A percentile compares a stretch with the other conserved stretches of the same genome.
Conservation (phyloP, 2,329 filamentous ascomycete species). For the Ceratocystiopsis sp. region DNA sequence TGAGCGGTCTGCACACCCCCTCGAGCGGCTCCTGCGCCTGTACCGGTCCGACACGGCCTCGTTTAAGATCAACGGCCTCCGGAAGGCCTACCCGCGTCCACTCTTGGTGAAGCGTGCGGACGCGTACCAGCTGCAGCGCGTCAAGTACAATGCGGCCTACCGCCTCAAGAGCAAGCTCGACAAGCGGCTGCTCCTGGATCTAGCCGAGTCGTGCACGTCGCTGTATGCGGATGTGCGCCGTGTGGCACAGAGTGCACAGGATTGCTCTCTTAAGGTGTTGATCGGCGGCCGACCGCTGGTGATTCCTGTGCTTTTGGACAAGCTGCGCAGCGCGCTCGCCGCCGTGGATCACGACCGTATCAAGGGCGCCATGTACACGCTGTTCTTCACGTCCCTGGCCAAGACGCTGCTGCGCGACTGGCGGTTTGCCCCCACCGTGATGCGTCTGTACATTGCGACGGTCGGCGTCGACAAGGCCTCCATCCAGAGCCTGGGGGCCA, state of each 20-base stretch:
- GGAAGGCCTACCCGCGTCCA: slow-evolving; percentile 84
- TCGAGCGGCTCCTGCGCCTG: slow-evolving; percentile 72
- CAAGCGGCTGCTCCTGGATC: slow-evolving; percentile 65
- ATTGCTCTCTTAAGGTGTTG: slow-evolving; percentile 82
- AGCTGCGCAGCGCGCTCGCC: slow-evolving; percentile 61
- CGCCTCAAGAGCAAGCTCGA: slow-evolving; percentile 83
- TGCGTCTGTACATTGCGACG: slow-evolving; percentile 78
- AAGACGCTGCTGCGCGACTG: slow-evolving; percentile 84
- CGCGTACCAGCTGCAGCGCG: slow-evolving; percentile 84
- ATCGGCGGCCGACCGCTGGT: slow-evolving; percentile 78
- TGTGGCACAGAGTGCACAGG: slow-evolving; percentile 78
- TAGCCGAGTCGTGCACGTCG: slow-evolving; percentile 79
- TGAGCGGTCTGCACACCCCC: slow-evolving; percentile 80
- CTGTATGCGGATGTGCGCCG: slow-evolving; percentile 91
- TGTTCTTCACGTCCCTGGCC: slow-evolving; percentile 74
- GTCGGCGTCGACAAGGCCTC: slow-evolving; percentile 85
- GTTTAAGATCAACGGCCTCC: slow-evolving; percentile 84
- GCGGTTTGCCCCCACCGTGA: slow-evolving; percentile 82
- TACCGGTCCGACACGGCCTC: slow-evolving; percentile 76
- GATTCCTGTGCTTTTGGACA: slow-evolving; percentile 70
- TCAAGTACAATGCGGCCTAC: slow-evolving; percentile 82
- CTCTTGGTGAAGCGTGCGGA: slow-evolving; percentile 85
- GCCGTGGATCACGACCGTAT: slow-evolving; percentile 76
- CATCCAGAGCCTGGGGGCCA: slow-evolving; percentile 74
- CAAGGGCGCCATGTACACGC: slow-evolving; percentile 83